Percentiles rank a stretch among this genome's conserved stretches.
Conservation (phyloP, 2,329 filamentous ascomycete genomes). For the Colletotrichum orchidophilum region DNA sequence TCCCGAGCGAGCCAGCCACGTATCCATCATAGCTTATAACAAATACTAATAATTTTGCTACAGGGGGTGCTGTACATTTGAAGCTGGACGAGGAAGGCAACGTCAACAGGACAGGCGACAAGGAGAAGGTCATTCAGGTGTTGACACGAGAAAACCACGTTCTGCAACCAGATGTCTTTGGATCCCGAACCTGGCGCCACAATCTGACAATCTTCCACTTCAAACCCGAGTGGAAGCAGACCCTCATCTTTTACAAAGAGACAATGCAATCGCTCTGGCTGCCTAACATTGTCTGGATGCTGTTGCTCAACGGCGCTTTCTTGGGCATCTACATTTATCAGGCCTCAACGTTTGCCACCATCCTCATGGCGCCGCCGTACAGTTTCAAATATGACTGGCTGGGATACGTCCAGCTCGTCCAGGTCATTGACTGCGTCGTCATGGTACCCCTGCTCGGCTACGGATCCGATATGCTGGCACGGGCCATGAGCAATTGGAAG, state of each 20-base stretch:
- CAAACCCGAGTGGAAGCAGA: constrained; percentile 32
- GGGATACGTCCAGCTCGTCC: constrained; percentile 35
- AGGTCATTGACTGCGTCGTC: constrained; percentile 35
- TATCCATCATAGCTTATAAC: too few species aligned
- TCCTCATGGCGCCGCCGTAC: constrained; percentile 36
- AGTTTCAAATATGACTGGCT: constrained; percentile 30
- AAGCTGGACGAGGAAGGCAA: not conserved
- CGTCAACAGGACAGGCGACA: not conserved
- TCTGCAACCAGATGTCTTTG: constrained; percentile 22
- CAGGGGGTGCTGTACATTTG: constrained; percentile 1
- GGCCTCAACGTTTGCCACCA: constrained; percentile 35
- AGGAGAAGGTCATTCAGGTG: not conserved
- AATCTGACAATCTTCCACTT: constrained; percentile 37
- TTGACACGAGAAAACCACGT: constrained; percentile 23
- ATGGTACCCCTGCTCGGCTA: constrained; percentile 36
- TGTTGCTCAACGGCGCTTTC: constrained; percentile 38
- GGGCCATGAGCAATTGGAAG: not conserved
- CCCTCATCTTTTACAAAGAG: constrained; percentile 35
- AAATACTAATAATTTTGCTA: not conserved
- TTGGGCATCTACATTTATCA: constrained; percentile 39
- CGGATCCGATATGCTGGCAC: constrained; percentile 34
- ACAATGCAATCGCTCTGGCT: constrained; percentile 30
- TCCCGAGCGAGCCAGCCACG: not conserved
- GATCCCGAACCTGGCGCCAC: constrained; percentile 34
- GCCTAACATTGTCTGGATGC: constrained; percentile 37